These are phyloP conservation scores for Aspergillus ustus DNA, from an alignment of 2,329 filamentous ascomycete genomes.

Conservation along the genomic window DNA sequence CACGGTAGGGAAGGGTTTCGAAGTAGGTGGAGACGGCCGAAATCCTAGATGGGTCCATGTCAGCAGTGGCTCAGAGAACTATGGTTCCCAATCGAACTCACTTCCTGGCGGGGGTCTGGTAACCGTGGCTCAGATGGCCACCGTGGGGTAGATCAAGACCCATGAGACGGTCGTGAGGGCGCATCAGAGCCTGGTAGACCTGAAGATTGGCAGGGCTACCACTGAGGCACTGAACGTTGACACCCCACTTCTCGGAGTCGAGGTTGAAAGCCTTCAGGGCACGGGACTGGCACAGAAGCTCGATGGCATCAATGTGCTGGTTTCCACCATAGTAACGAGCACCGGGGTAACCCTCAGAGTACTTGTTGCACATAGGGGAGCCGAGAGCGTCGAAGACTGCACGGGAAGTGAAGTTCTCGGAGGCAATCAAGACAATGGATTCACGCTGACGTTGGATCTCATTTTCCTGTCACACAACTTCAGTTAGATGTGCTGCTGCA, in stretches of 20 bases:
- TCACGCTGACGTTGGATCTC: conserved; percentile 97
- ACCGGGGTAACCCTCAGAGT: conserved; percentile 97
- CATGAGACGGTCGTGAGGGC: conserved; percentile 94
- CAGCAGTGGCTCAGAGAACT: not conserved
- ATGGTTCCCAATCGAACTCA: conserved; percentile 47
- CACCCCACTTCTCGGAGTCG: conserved; percentile 89
- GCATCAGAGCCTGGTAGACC: conserved; percentile 94
- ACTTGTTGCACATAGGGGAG: conserved; percentile 97
- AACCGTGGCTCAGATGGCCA: conserved; percentile 93
- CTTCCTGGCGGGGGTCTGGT: conserved; percentile 91
- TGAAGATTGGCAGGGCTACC: conserved; percentile 96
- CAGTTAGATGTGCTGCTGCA: conserved; percentile 33
- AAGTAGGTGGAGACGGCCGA: conserved; percentile 99
- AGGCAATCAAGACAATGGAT: conserved; percentile 98
- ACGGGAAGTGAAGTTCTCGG: conserved; percentile 98
- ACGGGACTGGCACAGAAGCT: conserved; percentile 91
- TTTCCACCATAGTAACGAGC: conserved; percentile 99
- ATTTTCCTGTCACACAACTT: conserved; percentile 65
- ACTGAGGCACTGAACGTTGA: conserved; percentile 94
- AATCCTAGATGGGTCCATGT: conserved; percentile 60
- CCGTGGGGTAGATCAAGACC: conserved; percentile 95
- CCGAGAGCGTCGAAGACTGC: conserved; percentile 97
- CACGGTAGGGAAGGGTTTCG: conserved; percentile 92
- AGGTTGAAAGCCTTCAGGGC: conserved; percentile 90
- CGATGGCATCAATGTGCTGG: conserved; percentile 96